Conservation (phyloP, 179 eudicot species). For the Carnegiea gigantea region DNA sequence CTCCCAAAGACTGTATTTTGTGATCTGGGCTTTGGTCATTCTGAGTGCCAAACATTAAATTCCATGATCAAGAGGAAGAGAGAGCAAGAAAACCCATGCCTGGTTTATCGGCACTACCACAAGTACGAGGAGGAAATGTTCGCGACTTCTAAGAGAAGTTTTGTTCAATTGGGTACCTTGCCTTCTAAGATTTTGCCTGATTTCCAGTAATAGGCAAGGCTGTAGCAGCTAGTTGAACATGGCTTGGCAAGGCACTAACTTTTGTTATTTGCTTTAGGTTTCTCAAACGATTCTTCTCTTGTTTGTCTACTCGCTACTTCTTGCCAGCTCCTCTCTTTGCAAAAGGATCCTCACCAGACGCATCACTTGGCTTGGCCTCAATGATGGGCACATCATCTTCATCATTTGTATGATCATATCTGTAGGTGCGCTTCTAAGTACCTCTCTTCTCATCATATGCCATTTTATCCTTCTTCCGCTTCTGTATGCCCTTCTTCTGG, state of each 20-base stretch:
- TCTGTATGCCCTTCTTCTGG: conserved; percentile 80
- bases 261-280: conserved; percentile 71
- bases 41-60: too few relatives aligned
- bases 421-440: conserved; percentile 86
- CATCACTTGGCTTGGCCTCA: conserved; percentile 80
- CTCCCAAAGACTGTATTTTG: too few relatives aligned
- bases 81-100: too few relatives aligned
- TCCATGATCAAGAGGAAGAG: too few relatives aligned
- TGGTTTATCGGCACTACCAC: too few relatives aligned
- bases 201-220: conserved; percentile 85
- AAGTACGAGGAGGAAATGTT: too few relatives aligned
- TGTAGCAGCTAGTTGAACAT: conserved; percentile 88
- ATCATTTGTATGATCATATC: conserved; percentile 93
- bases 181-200: too few relatives aligned
- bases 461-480: conserved; percentile 70
- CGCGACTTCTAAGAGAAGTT: too few relatives aligned
- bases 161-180: too few relatives aligned
- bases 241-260: conserved; percentile 90
- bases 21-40: too few relatives aligned
- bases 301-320: conserved; percentile 76
- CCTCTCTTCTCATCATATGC: conserved; percentile 82
- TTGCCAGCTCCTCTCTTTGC: conserved; percentile 69
- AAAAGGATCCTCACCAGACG: conserved; percentile 96
- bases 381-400: conserved; percentile 83
- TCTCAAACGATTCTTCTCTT: conserved; percentile 66